phyloP scores from a whole-genome alignment of 2,329 filamentous ascomycete genomes.

The Alternaria panax region DNA sequence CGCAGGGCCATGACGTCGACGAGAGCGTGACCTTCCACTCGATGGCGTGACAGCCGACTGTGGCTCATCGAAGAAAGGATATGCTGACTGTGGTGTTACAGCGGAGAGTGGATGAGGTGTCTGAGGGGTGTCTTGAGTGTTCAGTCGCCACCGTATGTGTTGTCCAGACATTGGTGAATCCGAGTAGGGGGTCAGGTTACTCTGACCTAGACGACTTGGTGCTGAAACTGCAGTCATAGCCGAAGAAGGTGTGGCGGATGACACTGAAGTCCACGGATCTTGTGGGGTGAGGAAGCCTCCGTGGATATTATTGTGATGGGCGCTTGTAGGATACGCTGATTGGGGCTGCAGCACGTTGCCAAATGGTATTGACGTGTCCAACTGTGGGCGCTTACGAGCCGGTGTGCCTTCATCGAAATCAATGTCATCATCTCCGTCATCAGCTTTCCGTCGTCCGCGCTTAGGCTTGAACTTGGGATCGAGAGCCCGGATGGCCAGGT shows the following conservation, averaged over 20 bases:
- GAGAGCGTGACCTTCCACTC: slow-evolving; percentile 57
- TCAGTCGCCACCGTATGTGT: slow-evolving; percentile 58
- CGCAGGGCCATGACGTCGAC: slow-evolving; percentile 78
- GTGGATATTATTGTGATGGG: slow-evolving; percentile 61
- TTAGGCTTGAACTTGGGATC: slow-evolving; percentile 76
- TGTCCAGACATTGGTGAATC: slow-evolving; percentile 53
- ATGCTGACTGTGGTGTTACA: slow-evolving; percentile 69
- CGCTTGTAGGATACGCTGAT: slow-evolving; percentile 61
- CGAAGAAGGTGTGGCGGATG: slow-evolving; percentile 49
- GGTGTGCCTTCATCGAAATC: slow-evolving; percentile 54
- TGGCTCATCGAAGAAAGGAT: slow-evolving; percentile 66
- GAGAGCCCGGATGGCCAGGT: slow-evolving; percentile 83
- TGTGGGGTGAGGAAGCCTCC: slow-evolving; percentile 52
- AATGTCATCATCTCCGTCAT: slow-evolving; percentile 63
- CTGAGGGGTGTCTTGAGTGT: slow-evolving; percentile 68
- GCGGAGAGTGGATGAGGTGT: slow-evolving; percentile 80
- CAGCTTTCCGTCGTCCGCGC: slow-evolving; percentile 68
- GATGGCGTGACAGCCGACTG: slow-evolving; percentile 77
- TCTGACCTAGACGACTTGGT: slow-evolving; percentile 43
- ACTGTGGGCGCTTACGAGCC: slow-evolving; percentile 66
- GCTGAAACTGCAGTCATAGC: slow-evolving; percentile 46
- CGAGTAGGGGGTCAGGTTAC: slow-evolving; percentile 51
- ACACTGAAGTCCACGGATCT: slow-evolving; percentile 57
- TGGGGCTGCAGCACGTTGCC: slow-evolving; percentile 50
- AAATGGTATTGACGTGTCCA: slow-evolving; percentile 61